Evolutionary conservation across 352 stramenopile genomes (phyloP), one percentile per base, ranked within the genome.

Genomic region (Pythium dissotocum): DNA sequence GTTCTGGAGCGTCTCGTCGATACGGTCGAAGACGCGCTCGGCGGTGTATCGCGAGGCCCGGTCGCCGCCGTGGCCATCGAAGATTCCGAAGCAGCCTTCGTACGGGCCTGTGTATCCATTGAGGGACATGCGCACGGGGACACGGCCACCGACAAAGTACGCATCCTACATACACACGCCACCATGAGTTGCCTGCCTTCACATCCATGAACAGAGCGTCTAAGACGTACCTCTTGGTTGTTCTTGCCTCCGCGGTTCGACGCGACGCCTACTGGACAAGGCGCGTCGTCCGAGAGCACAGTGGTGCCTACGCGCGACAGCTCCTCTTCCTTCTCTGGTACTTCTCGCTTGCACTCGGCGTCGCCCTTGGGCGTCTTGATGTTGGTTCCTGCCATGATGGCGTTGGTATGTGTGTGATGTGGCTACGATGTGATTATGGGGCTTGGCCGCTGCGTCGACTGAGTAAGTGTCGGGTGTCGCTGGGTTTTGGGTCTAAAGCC

Each of bases 61-160:
- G 68, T 93, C 86, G 52, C 87, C 84, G 10, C 84, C 82, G 58
- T 95, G 87, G 61, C 87, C 87, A 58, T 95, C 87, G 64, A 95
- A 95, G 32, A 95, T 77, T 42, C 87, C 87, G 66, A 92, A 95
- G 63, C 82, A 94, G 32, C 85, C 87, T 54, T 76, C 76, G 18
- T 80, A 81, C 0, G 73, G 63, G 16, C 76, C 80, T 1, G 82
- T 74, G 71, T 91, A 94, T 9, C 87, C 87, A 62, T 95, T 95
- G 16, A 95, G 74, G 42, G 87, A 94, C 62, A 93, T 71, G 21
- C 87, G 80, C 56, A 80, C 61, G 2, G 79, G 70, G 2, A 73
- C 63, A 26, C 83, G 89, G 30, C 83, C 83, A 36, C 87, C 87
- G 48, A 95, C 83, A 65, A 89, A 93, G 64, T 95, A 95, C 10